phyloP scores from a whole-genome alignment of 2,329 filamentous ascomycete genomes.

The Aspergillus texensis region DNA sequence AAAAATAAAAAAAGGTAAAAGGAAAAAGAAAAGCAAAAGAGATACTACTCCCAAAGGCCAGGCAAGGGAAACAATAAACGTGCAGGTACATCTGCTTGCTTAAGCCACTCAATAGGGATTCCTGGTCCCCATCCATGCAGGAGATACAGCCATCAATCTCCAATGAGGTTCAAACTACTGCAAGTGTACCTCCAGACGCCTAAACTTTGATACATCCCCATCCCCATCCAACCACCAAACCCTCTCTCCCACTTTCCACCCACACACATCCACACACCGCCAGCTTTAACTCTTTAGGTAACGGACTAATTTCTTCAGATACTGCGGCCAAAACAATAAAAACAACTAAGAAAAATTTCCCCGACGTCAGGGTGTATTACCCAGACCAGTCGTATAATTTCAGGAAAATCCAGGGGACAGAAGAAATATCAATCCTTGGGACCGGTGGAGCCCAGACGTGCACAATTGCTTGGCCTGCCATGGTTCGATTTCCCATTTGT shows the following conservation, averaged over 20 bases:
- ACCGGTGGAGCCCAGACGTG: slow-evolving; percentile 20
- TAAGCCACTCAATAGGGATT: slow-evolving; percentile 8
- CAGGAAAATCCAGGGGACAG: slow-evolving; percentile 15
- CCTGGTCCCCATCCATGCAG: slow-evolving; percentile 3
- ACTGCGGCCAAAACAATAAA: not conserved
- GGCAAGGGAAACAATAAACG: slow-evolving; percentile 16
- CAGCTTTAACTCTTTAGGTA: not conserved
- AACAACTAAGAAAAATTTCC: not conserved
- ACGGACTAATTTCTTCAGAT: not conserved
- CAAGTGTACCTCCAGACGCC: slow-evolving; percentile 13
- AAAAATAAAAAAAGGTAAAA: not conserved
- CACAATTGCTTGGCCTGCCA: slow-evolving; percentile 18
- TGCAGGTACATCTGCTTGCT: slow-evolving; percentile 14
- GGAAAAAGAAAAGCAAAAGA: slow-evolving; percentile 1
- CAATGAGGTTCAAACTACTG: slow-evolving; percentile 20
- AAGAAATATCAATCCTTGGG: slow-evolving; percentile 17
- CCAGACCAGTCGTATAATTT: slow-evolving; percentile 6
- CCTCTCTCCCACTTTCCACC: not conserved
- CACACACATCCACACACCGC: not conserved
- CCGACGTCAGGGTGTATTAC: slow-evolving; percentile 2
- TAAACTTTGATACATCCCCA: slow-evolving; percentile 1
- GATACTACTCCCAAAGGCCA: not conserved
- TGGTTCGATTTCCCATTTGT: slow-evolving; percentile 10
- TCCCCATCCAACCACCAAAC: slow-evolving; percentile 1
- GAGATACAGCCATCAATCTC: slow-evolving; percentile 7